Evolutionary conservation across 2,329 filamentous ascomycete species (phyloP).

Genomic region (Ascocoryne sarcoides): DNA sequence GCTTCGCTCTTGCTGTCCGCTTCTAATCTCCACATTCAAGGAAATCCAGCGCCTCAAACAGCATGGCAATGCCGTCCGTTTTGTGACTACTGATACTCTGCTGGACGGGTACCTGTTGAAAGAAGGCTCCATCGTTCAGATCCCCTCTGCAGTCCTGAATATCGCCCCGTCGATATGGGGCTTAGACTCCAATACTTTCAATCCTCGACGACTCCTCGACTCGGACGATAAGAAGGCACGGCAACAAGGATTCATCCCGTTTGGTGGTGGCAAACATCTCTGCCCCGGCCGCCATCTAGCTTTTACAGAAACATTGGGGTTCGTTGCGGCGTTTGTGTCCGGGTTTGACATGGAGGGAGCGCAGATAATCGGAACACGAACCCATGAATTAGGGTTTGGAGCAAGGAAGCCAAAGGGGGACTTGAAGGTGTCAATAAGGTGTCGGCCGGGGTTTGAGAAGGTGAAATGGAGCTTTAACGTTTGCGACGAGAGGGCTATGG

Average conservation of each 20-base stretch:
- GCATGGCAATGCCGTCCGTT: conserved; percentile 30
- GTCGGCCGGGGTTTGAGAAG: too few species aligned
- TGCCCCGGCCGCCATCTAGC: conserved; percentile 33
- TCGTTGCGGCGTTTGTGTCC: conserved; percentile 27
- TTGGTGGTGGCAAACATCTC: conserved; percentile 31
- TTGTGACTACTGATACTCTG: conserved; percentile 34
- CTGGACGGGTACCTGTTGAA: conserved; percentile 35
- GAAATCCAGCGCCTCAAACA: conserved; percentile 36
- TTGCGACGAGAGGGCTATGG: too few species aligned
- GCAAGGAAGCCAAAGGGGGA: too few species aligned
- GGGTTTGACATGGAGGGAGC: too few species aligned
- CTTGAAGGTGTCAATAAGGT: too few species aligned
- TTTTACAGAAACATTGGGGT: conserved; percentile 29
- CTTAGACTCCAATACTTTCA: conserved; percentile 31
- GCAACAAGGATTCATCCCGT: too few species aligned
- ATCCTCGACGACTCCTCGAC: conserved; percentile 33
- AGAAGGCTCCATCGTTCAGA: conserved; percentile 34
- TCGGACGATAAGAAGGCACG: too few species aligned
- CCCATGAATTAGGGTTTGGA: too few species aligned
- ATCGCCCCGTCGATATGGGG: conserved; percentile 35
- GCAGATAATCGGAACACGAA: too few species aligned
- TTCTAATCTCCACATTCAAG: conserved; percentile 35
- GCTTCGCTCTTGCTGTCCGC: conserved; percentile 31
- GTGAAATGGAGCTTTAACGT: too few species aligned
- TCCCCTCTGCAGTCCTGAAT: conserved; percentile 35